Evolutionary conservation across 352 stramenopile species (phyloP).

Genomic region (Phytopythium litorale): DNA sequence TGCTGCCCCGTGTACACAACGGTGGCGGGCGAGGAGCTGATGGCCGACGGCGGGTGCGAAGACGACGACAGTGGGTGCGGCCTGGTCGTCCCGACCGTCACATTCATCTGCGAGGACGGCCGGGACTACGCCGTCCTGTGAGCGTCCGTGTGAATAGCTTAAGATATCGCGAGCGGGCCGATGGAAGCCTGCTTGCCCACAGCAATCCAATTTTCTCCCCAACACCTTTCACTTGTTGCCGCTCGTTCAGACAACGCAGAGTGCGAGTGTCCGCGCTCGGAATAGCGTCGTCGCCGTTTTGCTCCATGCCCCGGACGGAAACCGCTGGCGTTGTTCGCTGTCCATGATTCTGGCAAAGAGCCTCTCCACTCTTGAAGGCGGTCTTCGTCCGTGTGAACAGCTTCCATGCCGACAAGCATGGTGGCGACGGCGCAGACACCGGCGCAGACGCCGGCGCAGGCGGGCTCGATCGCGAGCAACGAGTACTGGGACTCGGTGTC

Average conservation of each 20-base stretch:
- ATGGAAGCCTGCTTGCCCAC: not conserved
- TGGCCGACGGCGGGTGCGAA: not conserved
- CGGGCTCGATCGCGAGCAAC: slow-evolving; percentile 18
- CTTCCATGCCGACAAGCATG: not conserved
- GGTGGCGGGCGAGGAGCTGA: not conserved
- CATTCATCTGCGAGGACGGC: slow-evolving; percentile 31
- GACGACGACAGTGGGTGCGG: slow-evolving; percentile 14
- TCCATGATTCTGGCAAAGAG: not conserved
- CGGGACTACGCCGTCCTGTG: slow-evolving; percentile 32
- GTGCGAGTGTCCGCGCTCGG: not conserved
- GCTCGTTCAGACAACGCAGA: not conserved
- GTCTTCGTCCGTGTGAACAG: not conserved
- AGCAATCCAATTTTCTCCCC: not conserved
- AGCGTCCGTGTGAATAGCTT: slow-evolving; percentile 4
- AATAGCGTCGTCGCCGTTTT: not conserved
- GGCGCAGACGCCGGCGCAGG: not conserved
- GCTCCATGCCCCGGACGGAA: not conserved
- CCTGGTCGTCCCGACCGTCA: slow-evolving; percentile 15
- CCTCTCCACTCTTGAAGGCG: not conserved
- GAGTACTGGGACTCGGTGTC: slow-evolving; percentile 81
- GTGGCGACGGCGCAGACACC: not conserved
- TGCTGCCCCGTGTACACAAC: slow-evolving; percentile 6
- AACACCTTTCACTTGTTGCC: not conserved
- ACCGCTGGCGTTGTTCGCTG: not conserved
- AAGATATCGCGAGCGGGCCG: not conserved